Evolutionary conservation across 2,329 filamentous ascomycete species (phyloP).

Genomic region (Penicillium griseofulvum): DNA sequence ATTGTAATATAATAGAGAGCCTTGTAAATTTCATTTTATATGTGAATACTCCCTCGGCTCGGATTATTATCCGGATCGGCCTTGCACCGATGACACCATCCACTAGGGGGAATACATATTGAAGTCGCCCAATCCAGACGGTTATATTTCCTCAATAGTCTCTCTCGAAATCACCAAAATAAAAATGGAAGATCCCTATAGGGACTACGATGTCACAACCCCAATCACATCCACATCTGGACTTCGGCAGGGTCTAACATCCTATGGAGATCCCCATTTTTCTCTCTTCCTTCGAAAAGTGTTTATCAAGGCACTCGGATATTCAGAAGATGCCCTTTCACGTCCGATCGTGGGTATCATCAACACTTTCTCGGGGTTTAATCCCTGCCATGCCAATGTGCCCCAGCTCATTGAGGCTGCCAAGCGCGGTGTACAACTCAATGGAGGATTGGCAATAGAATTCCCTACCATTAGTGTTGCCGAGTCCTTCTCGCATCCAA

Average conservation of each 20-base stretch:
- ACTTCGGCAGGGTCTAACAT: constrained; percentile 63
- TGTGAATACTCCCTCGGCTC: neutral
- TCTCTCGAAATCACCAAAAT: neutral
- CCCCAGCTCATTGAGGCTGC: constrained; percentile 69
- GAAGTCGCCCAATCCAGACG: constrained; percentile 1
- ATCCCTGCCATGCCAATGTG: constrained; percentile 71
- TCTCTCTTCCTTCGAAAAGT: constrained; percentile 71
- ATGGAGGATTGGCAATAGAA: constrained; percentile 66
- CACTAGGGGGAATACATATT: constrained; percentile 20
- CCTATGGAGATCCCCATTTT: constrained; percentile 73
- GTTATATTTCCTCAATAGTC: neutral
- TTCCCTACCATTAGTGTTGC: constrained; percentile 72
- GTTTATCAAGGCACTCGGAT: constrained; percentile 74
- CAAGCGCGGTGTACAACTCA: constrained; percentile 65
- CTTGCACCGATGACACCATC: constrained; percentile 25
- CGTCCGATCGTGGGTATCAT: constrained; percentile 71
- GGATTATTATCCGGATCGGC: constrained; percentile 26
- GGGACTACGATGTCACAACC: constrained; percentile 59
- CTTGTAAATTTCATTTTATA: neutral
- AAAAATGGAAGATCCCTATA: constrained; percentile 10
- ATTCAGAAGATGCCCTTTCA: constrained; percentile 68
- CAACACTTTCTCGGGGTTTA: constrained; percentile 71
- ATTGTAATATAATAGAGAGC: neutral
- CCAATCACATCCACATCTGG: constrained; percentile 54
- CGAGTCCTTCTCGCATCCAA: constrained; percentile 67